Percentiles rank a stretch among this genome's conserved stretches.
Conservation (phyloP, 2,329 filamentous ascomycete genomes). For the Sporothrix curviconia region DNA sequence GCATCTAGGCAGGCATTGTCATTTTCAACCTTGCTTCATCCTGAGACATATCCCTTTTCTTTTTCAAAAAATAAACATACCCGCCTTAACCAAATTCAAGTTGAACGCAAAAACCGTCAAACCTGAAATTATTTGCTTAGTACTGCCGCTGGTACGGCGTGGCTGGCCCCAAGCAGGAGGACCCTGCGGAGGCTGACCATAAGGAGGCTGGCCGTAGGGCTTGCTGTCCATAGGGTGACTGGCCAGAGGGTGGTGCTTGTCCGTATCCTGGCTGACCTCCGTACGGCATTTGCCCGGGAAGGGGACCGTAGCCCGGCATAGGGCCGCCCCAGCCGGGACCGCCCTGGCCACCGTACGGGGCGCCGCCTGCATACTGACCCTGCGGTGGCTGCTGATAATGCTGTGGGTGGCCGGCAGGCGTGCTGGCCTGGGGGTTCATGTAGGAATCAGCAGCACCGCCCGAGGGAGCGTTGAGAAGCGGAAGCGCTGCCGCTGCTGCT, state of each 20-base stretch:
- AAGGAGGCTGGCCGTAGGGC: neutral
- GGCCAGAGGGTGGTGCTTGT: no score
- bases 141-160: conserved; percentile 19
- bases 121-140: no score
- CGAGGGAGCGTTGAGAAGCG: neutral
- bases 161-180: conserved; percentile 14
- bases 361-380: conserved; percentile 9
- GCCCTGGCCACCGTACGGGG: neutral
- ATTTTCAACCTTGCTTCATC: neutral
- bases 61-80: no score
- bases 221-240: conserved; percentile 8
- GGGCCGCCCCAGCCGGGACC: conserved; percentile 6
- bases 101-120: no score
- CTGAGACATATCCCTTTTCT: neutral
- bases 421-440: conserved; percentile 14
- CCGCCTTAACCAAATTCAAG: no score
- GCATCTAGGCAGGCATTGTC: no score
- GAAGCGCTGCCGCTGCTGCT: neutral
- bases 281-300: conserved; percentile 7
- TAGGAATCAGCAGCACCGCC: conserved; percentile 18
- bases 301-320: conserved; percentile 4
- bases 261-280: conserved; percentile 14
- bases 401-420: neutral
- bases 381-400: conserved; percentile 5
- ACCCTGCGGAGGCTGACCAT: conserved; percentile 7